These are phyloP conservation scores for Colletotrichum sp. DNA, from an alignment of 2,329 filamentous ascomycete species.

Conservation along the genomic window DNA sequence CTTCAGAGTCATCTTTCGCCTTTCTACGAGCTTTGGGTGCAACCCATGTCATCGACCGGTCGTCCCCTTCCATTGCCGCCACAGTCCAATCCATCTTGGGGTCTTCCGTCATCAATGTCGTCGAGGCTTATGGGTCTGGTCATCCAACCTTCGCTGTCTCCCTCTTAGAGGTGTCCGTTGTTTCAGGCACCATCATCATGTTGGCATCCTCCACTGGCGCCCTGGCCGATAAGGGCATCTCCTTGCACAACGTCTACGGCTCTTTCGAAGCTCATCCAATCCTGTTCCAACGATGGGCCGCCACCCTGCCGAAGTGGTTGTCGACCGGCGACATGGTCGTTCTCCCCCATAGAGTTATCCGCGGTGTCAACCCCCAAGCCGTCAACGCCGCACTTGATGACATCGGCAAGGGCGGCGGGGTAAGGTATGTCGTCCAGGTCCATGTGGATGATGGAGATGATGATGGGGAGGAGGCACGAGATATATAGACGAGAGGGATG, in stretches of 20 bases:
- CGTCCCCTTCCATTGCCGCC: background rate
- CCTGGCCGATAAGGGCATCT: background rate
- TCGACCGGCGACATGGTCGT: background rate
- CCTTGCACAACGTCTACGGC: background rate
- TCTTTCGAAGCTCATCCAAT: background rate
- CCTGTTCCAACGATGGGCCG: background rate
- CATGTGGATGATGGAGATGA: background rate
- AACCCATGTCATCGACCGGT: background rate
- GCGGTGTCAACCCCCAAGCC: background rate
- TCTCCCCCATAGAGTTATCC: background rate
- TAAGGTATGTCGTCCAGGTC: background rate
- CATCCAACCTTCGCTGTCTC: background rate
- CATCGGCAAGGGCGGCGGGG: background rate
- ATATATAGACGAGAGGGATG: constrained; percentile 10
- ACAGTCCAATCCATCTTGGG: too few relatives aligned
- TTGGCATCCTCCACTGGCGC: background rate
- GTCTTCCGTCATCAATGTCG: background rate
- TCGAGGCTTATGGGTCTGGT: background rate
- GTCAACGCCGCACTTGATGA: background rate
- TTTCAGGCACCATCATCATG: background rate
- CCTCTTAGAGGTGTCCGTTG: too few relatives aligned
- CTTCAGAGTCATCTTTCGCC: background rate
- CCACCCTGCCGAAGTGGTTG: background rate
- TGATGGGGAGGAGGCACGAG: background rate
- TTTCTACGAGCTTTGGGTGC: background rate